phyloP scores from a whole-genome alignment of 805 yeast species.

The Yarrowia porcina region DNA sequence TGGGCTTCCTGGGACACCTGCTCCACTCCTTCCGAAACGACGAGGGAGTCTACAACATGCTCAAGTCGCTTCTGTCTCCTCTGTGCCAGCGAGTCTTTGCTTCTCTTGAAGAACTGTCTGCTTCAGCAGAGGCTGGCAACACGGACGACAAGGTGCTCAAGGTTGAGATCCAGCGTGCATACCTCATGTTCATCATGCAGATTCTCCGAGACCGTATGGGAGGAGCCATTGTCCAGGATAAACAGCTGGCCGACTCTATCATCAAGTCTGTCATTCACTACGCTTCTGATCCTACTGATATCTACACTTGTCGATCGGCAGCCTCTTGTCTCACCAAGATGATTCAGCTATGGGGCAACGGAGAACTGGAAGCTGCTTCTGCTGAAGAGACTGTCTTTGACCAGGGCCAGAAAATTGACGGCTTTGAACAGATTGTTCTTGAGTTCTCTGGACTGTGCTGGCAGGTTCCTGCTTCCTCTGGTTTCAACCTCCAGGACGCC shows the following conservation, averaged over 20 bases:
- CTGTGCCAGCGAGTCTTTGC: constrained; percentile 60
- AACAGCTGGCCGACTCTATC: constrained; percentile 53
- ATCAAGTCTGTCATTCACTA: constrained; percentile 62
- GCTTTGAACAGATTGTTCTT: constrained; percentile 66
- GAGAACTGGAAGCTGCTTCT: constrained; percentile 46
- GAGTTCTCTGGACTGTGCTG: constrained; percentile 65
- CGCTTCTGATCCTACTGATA: constrained; percentile 60
- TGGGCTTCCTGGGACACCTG: constrained; percentile 84
- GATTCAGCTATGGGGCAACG: constrained; percentile 66
- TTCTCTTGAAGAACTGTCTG: constrained; percentile 46
- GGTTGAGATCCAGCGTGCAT: constrained; percentile 62
- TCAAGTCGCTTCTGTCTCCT: constrained; percentile 74
- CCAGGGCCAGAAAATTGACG: constrained; percentile 56
- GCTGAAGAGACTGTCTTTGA: constrained; percentile 53
- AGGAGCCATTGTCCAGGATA: constrained; percentile 67
- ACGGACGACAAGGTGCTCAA: constrained; percentile 68
- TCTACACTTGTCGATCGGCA: constrained; percentile 64
- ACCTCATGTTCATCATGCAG: constrained; percentile 64
- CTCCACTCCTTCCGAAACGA: constrained; percentile 71
- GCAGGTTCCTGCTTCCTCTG: constrained; percentile 74
- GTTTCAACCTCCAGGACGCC: constrained; percentile 71
- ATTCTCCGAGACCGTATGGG: constrained; percentile 75
- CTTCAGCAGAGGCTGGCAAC: constrained; percentile 41
- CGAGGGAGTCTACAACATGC: constrained; percentile 64
- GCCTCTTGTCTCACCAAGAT: constrained; percentile 60